Evolutionary conservation across 768 basidiomycete genomes (phyloP).

Genomic region (Lentinus tigrinus): DNA sequence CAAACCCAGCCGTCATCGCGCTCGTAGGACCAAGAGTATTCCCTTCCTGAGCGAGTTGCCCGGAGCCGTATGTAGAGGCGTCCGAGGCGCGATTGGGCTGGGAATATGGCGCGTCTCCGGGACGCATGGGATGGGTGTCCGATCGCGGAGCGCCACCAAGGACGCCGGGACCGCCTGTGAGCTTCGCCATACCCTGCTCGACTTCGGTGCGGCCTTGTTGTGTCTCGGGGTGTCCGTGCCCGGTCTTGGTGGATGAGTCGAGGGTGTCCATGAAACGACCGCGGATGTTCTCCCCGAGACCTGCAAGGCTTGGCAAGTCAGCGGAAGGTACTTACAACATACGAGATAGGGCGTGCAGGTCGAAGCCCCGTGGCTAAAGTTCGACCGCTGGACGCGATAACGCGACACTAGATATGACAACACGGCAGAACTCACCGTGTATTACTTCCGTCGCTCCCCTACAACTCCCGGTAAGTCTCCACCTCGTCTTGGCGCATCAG

Average conservation of each 20-base stretch:
- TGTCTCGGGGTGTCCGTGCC: slow-evolving; percentile 1
- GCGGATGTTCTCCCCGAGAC: slow-evolving; percentile 15
- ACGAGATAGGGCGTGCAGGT: too few species aligned
- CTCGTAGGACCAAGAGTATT: background rate
- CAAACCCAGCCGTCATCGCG: background rate
- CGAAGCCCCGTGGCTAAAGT: too few species aligned
- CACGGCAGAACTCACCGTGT: slow-evolving; percentile 6
- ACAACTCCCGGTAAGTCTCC: background rate
- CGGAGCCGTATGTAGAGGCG: background rate
- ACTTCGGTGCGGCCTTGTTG: slow-evolving; percentile 9
- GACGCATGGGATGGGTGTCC: background rate
- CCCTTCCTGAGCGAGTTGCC: slow-evolving; percentile 1
- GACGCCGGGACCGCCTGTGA: slow-evolving; percentile 7
- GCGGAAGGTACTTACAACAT: background rate
- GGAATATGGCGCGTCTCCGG: too few species aligned
- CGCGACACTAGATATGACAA: background rate
- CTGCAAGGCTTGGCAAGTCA: background rate
- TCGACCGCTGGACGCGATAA: too few species aligned
- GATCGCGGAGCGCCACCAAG: background rate
- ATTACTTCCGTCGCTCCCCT: slow-evolving; percentile 15
- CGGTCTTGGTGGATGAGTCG: slow-evolving; percentile 2
- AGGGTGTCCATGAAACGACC: slow-evolving; percentile 12
- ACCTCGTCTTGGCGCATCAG: too few species aligned
- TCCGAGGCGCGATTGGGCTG: background rate
- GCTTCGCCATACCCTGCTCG: slow-evolving; percentile 13